These are phyloP conservation scores for Lonicera japonica DNA, from an alignment of 129 eudicot species.

Conservation along the genomic window DNA sequence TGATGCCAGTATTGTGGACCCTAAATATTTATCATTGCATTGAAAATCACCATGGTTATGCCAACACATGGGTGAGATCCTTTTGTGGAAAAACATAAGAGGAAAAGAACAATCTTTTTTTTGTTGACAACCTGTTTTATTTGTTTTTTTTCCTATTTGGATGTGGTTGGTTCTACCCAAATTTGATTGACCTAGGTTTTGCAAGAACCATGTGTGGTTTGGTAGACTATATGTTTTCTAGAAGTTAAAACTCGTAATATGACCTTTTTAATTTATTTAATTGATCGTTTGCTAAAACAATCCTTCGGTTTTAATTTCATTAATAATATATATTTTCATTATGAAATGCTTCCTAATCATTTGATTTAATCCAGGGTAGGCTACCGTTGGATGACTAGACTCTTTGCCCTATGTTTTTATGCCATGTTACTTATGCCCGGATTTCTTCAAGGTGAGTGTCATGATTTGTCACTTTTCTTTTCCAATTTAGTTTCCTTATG, in stretches of 20 bases:
- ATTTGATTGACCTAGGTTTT: conserved; percentile 1
- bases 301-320: background rate
- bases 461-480: background rate
- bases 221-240: background rate
- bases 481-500: background rate
- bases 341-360: conserved; percentile 17
- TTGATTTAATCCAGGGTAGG: conserved; percentile 86
- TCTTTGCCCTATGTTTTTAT: conserved; percentile 71
- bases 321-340: background rate
- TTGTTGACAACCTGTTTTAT: no score
- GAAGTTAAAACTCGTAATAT: background rate
- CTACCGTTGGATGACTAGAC: conserved; percentile 79
- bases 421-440: conserved; percentile 95
- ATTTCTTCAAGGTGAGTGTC: conserved; percentile 64
- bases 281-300: background rate
- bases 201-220: background rate
- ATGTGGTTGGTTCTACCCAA: background rate
- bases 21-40: no score
- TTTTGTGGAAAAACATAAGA: no score
- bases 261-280: background rate
- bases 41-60: no score
- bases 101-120: no score
- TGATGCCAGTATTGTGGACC: no score
- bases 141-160: background rate
- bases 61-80: no score